Evolutionary conservation across 2,329 filamentous ascomycete genomes (phyloP), one percentile per base, ranked within the genome.

Genomic region (Alternaria ventricosa): DNA sequence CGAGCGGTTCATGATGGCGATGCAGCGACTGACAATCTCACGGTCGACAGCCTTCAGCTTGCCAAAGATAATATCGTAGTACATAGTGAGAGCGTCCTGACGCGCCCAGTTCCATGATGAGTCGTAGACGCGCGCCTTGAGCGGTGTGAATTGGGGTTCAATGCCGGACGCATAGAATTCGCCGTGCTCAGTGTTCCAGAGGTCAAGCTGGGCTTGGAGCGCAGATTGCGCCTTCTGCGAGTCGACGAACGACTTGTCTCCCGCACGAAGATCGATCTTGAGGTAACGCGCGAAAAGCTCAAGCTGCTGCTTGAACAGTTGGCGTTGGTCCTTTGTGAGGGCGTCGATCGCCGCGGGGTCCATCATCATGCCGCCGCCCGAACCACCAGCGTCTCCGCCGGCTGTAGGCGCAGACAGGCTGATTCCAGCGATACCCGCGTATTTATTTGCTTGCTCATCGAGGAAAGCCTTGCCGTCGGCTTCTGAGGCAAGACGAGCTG

Each of bases 21-120:
- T 98, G 83, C 96, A 99, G 80, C 94, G 94, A 82, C 94, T 97
- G 78, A 99, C 96, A 74, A 98, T 99, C 81, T 99, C 96, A 68
- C 96, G 92, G 76, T 99, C 96, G 44, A 99, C 92, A 54, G 90
- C 93, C 84, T 96, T 89, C 57, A 99, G 89, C 65, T 96, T 90
- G 62, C 96, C 96, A 75, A 99, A 99, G 77, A 99, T 97, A 77
- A 99, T 96, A 77, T 99, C 96, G 83, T 94, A 99, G 85, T 96
- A 99, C 95, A 99, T 99, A 84, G 88, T 96, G 57, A 99, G 88
- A 27, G 95, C 96, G 80, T 99, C 96, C 80, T 99, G 96, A 56
- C 96, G 91, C 66, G 94, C 96, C 96, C 96, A 99, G 81, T 99
- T 99, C 96, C 96, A 99, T 0, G 94, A 96, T 0, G 96, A 98